Evolutionary conservation across 2,329 filamentous ascomycete species (phyloP).

Genomic region (Paracamarosporium sp.): DNA sequence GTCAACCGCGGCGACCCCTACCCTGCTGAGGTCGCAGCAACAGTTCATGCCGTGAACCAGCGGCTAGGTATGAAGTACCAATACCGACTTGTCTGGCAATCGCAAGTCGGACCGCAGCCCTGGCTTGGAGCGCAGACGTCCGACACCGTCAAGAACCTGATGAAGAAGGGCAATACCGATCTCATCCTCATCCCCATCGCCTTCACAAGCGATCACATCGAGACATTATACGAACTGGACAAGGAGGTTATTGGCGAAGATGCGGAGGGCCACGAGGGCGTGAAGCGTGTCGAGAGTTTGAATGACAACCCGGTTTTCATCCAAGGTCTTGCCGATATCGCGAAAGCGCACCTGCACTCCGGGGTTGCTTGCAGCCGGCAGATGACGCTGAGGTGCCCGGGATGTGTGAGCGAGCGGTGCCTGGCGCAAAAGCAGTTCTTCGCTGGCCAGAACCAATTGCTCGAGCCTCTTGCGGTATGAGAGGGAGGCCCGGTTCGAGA

Average conservation of each 20-base stretch:
- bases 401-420: conserved; percentile 89
- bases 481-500: background rate
- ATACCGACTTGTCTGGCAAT: conserved; percentile 96
- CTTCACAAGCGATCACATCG: conserved; percentile 98
- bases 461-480: conserved; percentile 14
- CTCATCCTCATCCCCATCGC: conserved; percentile 92
- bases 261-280: conserved; percentile 60
- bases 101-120: conserved; percentile 91
- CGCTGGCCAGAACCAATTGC: conserved; percentile 49
- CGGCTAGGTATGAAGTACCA: conserved; percentile 85
- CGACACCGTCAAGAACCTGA: conserved; percentile 84
- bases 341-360: conserved; percentile 76
- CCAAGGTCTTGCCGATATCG: conserved; percentile 84
- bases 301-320: conserved; percentile 95
- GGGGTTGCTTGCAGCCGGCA: conserved; percentile 78
- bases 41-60: conserved; percentile 96
- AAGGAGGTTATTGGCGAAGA: conserved; percentile 89
- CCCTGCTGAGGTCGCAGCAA: conserved; percentile 92
- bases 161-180: conserved; percentile 90
- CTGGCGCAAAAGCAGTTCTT: conserved; percentile 77
- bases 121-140: conserved; percentile 96
- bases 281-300: conserved; percentile 90
- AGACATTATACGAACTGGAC: conserved; percentile 94
- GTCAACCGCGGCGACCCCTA: conserved; percentile 98
- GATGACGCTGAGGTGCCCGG: conserved; percentile 90